These are phyloP conservation scores for Parastagonospora avenae DNA, from an alignment of 2,329 filamentous ascomycete genomes.

Conservation along the genomic window DNA sequence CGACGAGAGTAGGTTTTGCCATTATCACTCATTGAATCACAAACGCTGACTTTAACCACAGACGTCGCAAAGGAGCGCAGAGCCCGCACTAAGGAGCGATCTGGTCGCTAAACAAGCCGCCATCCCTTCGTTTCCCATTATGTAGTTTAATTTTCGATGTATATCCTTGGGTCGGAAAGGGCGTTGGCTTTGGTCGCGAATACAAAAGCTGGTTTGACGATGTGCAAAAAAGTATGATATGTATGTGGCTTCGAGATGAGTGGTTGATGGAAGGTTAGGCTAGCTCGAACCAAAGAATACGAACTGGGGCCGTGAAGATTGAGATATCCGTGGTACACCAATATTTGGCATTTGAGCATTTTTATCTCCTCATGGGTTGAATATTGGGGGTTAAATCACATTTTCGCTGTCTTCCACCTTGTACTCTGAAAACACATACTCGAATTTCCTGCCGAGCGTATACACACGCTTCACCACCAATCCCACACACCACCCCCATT, in stretches of 20 bases:
- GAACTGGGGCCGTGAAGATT: neutral
- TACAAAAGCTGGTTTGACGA: no score
- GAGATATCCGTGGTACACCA: neutral
- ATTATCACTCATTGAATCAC: neutral
- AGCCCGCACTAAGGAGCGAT: conserved; percentile 36
- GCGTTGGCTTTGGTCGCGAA: neutral
- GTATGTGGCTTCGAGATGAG: no score
- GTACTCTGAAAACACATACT: no score
- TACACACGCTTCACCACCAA: no score
- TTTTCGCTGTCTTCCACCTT: neutral
- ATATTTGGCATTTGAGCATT: neutral
- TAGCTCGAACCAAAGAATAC: no score
- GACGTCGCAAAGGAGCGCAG: conserved; percentile 33
- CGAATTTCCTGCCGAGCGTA: no score
- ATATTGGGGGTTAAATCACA: neutral
- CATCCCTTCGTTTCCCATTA: neutral
- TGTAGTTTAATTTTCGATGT: conserved; percentile 3
- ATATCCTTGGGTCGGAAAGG: conserved; percentile 3
- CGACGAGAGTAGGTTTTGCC: conserved; percentile 67
- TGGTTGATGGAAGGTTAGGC: no score
- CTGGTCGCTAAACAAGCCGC: conserved; percentile 25
- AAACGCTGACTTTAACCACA: conserved; percentile 13
- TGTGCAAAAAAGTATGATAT: no score
- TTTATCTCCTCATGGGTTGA: neutral
- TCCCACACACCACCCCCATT: neutral